Evolutionary conservation across 2,329 filamentous ascomycete genomes (phyloP).

Genomic region (Clonostachys rosea): DNA sequence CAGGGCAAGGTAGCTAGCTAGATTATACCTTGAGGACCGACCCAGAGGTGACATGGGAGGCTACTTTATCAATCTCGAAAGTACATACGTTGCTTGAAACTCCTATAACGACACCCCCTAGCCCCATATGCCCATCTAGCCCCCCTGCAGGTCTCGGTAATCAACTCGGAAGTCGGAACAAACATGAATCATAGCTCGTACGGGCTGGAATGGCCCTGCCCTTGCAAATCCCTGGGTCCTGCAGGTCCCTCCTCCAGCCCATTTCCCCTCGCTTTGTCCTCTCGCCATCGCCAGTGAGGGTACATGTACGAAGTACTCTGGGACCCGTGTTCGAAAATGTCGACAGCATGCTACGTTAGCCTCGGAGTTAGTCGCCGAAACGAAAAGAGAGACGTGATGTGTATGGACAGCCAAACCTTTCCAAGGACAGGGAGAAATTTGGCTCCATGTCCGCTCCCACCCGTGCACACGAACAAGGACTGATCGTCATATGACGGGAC

Average conservation of each 20-base stretch:
- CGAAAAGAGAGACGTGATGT: background rate
- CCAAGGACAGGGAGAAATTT: slow-evolving; percentile 27
- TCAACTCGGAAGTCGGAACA: too few relatives aligned
- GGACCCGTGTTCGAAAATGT: slow-evolving; percentile 17
- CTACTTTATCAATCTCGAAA: too few relatives aligned
- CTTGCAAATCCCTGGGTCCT: slow-evolving; percentile 12
- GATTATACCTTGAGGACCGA: too few relatives aligned
- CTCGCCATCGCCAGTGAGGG: slow-evolving; percentile 21
- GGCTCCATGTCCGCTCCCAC: slow-evolving; percentile 26
- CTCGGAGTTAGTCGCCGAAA: background rate
- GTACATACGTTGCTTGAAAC: too few relatives aligned
- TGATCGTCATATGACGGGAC: slow-evolving; percentile 18
- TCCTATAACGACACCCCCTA: too few relatives aligned
- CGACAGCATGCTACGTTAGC: slow-evolving; percentile 17
- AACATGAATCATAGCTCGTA: too few relatives aligned
- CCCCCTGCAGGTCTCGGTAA: too few relatives aligned
- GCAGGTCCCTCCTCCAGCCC: slow-evolving; percentile 20
- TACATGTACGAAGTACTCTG: slow-evolving; percentile 18
- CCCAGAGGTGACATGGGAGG: too few relatives aligned
- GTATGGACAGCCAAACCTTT: slow-evolving; percentile 9
- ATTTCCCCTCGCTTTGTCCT: slow-evolving; percentile 12
- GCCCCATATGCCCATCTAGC: too few relatives aligned
- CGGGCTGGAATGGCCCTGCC: too few relatives aligned
- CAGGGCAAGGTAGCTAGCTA: too few relatives aligned
- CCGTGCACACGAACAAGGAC: slow-evolving; percentile 24